phyloP scores from a whole-genome alignment of 352 stramenopile species.

The Pythium rishiriense region DNA sequence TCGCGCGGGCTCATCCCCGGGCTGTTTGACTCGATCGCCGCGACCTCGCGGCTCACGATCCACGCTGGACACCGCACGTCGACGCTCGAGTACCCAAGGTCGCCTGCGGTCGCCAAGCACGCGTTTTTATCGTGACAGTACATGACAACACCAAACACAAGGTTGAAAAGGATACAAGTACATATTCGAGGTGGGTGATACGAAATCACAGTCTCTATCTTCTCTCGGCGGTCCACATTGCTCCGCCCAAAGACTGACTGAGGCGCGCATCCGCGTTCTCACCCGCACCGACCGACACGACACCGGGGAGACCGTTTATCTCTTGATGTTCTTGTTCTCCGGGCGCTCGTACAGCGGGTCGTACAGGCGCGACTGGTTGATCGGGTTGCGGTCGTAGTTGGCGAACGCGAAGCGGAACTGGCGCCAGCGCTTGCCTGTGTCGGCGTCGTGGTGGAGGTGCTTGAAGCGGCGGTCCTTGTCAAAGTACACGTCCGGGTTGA shows the following conservation, averaged over 20 bases:
- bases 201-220: background rate
- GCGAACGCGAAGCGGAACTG: constrained; percentile 69
- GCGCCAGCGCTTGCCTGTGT: constrained; percentile 45
- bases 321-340: constrained; percentile 56
- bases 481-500: constrained; percentile 66
- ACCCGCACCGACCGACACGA: background rate
- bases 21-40: constrained; percentile 63
- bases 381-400: constrained; percentile 64
- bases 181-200: background rate
- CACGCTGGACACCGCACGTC: constrained; percentile 19
- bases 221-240: background rate
- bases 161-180: constrained; percentile 13
- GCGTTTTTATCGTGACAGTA: constrained; percentile 10
- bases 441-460: constrained; percentile 47
- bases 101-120: constrained; percentile 15
- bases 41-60: constrained; percentile 44
- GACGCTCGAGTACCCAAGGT: constrained; percentile 53
- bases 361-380: constrained; percentile 74
- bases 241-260: too few species aligned
- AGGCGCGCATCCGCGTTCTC: too few species aligned
- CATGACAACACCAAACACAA: constrained; percentile 3
- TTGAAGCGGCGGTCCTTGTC: constrained; percentile 58
- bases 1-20: constrained; percentile 53
- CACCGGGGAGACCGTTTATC: constrained; percentile 33
- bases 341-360: constrained; percentile 54